A percentile compares a stretch with the other conserved stretches of the same genome.
Evolutionary conservation across 208 protist species (phyloP).

Genomic region (Polymyxa betae): DNA sequence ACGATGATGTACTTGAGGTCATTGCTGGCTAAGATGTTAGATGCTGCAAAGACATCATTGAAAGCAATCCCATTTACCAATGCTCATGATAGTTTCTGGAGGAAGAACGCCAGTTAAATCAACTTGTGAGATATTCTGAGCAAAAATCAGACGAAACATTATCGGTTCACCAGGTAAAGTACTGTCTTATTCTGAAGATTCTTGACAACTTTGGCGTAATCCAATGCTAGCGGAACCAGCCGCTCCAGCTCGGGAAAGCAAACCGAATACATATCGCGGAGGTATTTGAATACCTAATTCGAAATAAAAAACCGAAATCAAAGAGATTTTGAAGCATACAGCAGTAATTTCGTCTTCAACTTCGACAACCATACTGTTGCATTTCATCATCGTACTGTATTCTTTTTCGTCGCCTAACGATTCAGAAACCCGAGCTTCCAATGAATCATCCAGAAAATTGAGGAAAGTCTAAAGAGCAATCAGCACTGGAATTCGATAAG

Average conservation of each 20-base stretch:
- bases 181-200: background rate
- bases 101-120: background rate
- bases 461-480: too few relatives aligned
- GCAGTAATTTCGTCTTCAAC: background rate
- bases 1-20: background rate
- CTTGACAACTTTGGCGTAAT: conserved; percentile 20
- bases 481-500: too few relatives aligned
- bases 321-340: background rate
- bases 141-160: too few relatives aligned
- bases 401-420: background rate
- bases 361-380: background rate
- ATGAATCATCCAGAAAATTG: too few relatives aligned
- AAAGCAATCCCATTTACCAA: background rate
- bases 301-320: background rate
- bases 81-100: background rate
- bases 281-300: background rate
- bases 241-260: background rate
- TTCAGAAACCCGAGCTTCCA: too few relatives aligned
- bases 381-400: background rate
- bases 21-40: background rate
- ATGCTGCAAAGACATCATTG: background rate
- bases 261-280: background rate
- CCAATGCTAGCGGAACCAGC: background rate
- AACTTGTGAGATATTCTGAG: background rate
- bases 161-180: too few relatives aligned